Base-by-base conservation (phyloP, 257 asterid genomes). In the Solanum medicagineum region DNA sequence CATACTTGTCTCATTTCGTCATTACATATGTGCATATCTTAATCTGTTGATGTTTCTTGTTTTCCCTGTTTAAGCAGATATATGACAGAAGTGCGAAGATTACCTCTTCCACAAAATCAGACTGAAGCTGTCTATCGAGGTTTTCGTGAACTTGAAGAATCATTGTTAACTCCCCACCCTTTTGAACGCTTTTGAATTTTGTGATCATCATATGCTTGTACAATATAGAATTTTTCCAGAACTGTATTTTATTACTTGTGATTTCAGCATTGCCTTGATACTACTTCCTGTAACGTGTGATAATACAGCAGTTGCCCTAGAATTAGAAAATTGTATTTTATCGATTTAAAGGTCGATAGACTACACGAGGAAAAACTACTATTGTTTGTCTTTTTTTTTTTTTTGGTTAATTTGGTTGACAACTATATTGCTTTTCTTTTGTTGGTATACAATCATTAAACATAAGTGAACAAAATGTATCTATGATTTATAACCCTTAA, bases 71-170 rank as follows among this genome's bases (percentile, higher is more conserved):
- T 55, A 51, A 59, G 79, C 93, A 96, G 98, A 94, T 95, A 91
- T 74, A 93, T 94, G 98, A 92, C 98, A 44, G 99, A 97, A 89
- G 98, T 95, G 62, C 87, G 94, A 81, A 92, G 99, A 87, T 62
- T 97, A 88, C 91, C 98, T 63, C 94, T 95, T 84, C 94, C 98
- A 6, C 94, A 92, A 88, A 90, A 88, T 77, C 95, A 94, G 87
- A 95, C 97, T n/a, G 98, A 95, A 87, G 91, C 92, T 0, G 93
- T 97, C 40, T 95, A 91, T 85, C 89, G 91, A 54, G 98, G 98
- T 53, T 94, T 94, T 55, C 90, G 95, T 85, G 98, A 97, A 89
- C 95, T 97, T 15, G 99, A 95, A 88, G 98, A 94, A 77, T 94
- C 98, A 6, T 94, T 97, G 42, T 84, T 89, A 89, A 94, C 93